A percentile compares a stretch with the other conserved stretches of the same genome.
phyloP scores from a whole-genome alignment of 2,329 filamentous ascomycete genomes.

The Aspergillus terreus region DNA sequence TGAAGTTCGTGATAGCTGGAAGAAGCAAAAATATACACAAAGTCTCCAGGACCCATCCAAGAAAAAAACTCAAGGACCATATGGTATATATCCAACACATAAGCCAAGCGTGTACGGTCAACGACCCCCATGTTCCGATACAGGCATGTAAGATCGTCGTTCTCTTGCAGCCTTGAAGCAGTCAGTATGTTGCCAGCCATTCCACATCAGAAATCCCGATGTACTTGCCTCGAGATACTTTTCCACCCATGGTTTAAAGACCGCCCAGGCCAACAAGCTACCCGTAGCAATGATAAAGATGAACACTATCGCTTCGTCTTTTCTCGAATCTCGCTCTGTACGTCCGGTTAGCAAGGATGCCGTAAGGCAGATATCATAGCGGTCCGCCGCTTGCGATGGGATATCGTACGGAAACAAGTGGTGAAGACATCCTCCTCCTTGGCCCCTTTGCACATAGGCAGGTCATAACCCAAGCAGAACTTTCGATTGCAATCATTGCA shows the following conservation, averaged over 20 bases:
- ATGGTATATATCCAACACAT: background rate
- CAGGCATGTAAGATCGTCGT: conserved; percentile 50
- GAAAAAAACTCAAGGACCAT: background rate
- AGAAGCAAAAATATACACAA: background rate
- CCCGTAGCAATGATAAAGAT: conserved; percentile 63
- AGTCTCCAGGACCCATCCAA: background rate
- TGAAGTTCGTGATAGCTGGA: background rate
- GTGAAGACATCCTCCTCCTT: conserved; percentile 63
- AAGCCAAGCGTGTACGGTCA: background rate
- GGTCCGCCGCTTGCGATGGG: no score
- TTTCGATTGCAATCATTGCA: conserved; percentile 66
- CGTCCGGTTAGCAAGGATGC: background rate
- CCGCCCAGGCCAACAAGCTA: conserved; percentile 58
- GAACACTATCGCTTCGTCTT: conserved; percentile 63
- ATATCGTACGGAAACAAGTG: conserved; percentile 59
- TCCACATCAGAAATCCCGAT: background rate
- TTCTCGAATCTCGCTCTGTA: conserved; percentile 61
- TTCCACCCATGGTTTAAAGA: conserved; percentile 56
- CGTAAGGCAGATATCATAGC: conserved; percentile 22
- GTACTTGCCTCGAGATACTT: conserved; percentile 50
- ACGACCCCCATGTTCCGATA: conserved; percentile 32
- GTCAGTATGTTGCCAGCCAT: background rate
- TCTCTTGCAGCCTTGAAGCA: conserved; percentile 43
- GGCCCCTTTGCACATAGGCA: conserved; percentile 59
- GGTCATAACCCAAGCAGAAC: conserved; percentile 61